Evolutionary conservation across 2,329 filamentous ascomycete species (phyloP), one percentile per base, ranked within the genome.

Genomic region (Diplodia sapinea): DNA sequence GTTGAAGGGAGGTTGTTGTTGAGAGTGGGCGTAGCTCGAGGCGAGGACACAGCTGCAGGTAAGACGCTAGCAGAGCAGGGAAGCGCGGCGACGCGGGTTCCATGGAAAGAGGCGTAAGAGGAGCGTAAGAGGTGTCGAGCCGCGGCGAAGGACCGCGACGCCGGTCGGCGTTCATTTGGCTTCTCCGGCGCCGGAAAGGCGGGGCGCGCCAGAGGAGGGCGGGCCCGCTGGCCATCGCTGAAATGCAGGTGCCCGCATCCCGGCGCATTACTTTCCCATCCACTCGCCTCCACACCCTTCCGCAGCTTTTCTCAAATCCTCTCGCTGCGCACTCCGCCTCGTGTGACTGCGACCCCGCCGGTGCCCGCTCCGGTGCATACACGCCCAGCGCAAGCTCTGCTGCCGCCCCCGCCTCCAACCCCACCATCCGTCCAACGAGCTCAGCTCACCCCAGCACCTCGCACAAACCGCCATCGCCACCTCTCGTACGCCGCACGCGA

Each of bases 171-270:
- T 63, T 63, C 59, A 51, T 36, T 29, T 63, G 47, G 12, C 26
- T 23, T n/a, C 17, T 63, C 59, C 55, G 55, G 23, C 38, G 40
- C 40, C 57, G 57, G 57, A 62, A 62, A 62, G 57, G 57, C 57
- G 57, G 57, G 57, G 57, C 57, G 40, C 23, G 38, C 36, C 38
- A 33, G 33, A 23, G 12, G 23, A 49, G 36, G 23, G 56, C 36
- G 56, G 38, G 36, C 56, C 56, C 56, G 56, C 56, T 47, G 56
- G 56, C 36, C 36, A 23, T 26, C 43, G 59, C 26, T 49, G 17
- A 55, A 65, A 65, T 54, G 62, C 62, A 55, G 62, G 62, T 64
- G 61, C 61, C 61, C 61, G 61, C 49, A 62, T 62, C 47, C 59
- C 59, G 47, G 59, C 59, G 59, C 59, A 63, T 61, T 33, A 56